Percentiles rank a stretch among this genome's conserved stretches.
Conservation (phyloP, 192 early-diverging fungal species). For the Nowakowskiella sp. region DNA sequence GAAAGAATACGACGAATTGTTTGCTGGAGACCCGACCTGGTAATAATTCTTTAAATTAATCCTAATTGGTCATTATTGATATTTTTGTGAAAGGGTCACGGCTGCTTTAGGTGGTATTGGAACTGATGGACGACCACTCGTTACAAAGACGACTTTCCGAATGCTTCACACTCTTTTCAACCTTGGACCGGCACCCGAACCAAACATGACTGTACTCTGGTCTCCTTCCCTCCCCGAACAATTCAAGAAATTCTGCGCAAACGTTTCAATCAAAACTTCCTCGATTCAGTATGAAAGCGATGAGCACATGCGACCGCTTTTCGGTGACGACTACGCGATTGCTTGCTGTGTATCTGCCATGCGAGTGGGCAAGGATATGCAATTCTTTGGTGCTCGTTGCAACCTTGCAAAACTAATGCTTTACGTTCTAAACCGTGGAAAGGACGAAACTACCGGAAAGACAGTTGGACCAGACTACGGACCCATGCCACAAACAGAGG, state of each 20-base stretch:
- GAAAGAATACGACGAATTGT: slow-evolving; percentile 18
- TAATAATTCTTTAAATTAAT: background rate
- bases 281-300: slow-evolving; percentile 19
- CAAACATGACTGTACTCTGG: slow-evolving; percentile 18
- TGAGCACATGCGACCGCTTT: slow-evolving; percentile 12
- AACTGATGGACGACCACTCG: slow-evolving; percentile 10
- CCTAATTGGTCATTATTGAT: background rate
- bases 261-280: slow-evolving; percentile 19
- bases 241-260: slow-evolving; percentile 14
- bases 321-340: slow-evolving; percentile 22
- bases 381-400: slow-evolving; percentile 23
- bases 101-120: slow-evolving; percentile 15
- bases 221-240: slow-evolving; percentile 4
- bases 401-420: slow-evolving; percentile 18
- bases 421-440: slow-evolving; percentile 16
- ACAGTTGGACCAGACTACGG: slow-evolving; percentile 16
- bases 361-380: slow-evolving; percentile 21
- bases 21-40: slow-evolving; percentile 20
- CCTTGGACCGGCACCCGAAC: slow-evolving; percentile 17
- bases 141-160: slow-evolving; percentile 16
- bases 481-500: slow-evolving; percentile 1
- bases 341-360: slow-evolving; percentile 22
- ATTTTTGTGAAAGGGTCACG: slow-evolving; percentile 7
- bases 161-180: slow-evolving; percentile 18
- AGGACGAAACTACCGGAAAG: slow-evolving; percentile 17